Evolutionary conservation across 768 basidiomycete species (phyloP).

Genomic region (Psilocybe cubensis): DNA sequence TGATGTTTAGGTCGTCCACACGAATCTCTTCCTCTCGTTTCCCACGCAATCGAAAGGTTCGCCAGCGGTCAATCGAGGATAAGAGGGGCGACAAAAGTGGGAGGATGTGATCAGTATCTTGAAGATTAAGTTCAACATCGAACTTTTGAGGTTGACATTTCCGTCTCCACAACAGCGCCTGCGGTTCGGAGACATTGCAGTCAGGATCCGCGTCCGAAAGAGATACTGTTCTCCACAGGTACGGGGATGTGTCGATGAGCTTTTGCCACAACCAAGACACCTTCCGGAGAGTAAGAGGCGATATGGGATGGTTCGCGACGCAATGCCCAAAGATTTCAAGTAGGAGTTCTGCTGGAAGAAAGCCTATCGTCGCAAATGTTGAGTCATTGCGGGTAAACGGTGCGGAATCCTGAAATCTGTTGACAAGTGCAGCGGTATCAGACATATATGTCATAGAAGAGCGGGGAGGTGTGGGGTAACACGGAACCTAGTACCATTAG

Average conservation of each 20-base stretch:
- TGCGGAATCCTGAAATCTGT: background rate
- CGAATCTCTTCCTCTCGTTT: conserved; percentile 38
- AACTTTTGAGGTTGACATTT: conserved; percentile 58
- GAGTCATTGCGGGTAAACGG: background rate
- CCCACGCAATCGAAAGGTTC: conserved; percentile 48
- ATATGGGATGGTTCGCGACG: conserved; percentile 45
- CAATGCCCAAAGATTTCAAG: conserved; percentile 60
- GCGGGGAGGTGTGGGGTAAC: background rate
- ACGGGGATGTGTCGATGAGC: conserved; percentile 55
- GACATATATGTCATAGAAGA: background rate
- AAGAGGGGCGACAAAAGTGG: conserved; percentile 69
- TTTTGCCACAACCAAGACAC: conserved; percentile 67
- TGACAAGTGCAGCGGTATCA: background rate
- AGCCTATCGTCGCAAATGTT: conserved; percentile 23
- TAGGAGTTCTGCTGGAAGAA: conserved; percentile 64
- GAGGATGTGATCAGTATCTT: conserved; percentile 54
- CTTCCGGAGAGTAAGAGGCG: conserved; percentile 49
- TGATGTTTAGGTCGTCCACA: conserved; percentile 28
- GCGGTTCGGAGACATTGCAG: conserved; percentile 44
- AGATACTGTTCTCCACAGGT: conserved; percentile 61
- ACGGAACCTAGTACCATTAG: background rate
- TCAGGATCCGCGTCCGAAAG: conserved; percentile 46
- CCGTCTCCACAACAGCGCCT: conserved; percentile 57
- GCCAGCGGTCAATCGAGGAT: conserved; percentile 60
- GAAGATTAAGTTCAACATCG: conserved; percentile 53